Evolutionary conservation across 352 stramenopile genomes (phyloP).

Genomic region (Globisporangium okanoganense): DNA sequence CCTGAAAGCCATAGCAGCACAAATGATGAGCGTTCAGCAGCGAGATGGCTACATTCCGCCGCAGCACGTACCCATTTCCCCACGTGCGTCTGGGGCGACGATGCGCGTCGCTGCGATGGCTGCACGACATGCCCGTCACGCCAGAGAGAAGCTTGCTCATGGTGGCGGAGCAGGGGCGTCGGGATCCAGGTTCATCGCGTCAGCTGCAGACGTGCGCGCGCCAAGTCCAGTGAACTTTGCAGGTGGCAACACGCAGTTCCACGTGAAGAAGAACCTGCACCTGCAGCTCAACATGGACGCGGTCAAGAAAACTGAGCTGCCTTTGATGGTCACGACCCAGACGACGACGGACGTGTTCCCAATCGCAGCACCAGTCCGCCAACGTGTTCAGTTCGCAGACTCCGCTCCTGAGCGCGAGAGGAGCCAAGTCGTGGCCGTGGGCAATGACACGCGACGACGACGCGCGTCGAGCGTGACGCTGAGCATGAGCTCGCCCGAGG

Average conservation of each 20-base stretch:
- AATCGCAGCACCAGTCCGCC: neutral
- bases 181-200: neutral
- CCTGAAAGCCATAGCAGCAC: neutral
- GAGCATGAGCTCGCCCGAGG: slow-evolving; percentile 56
- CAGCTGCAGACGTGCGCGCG: slow-evolving; percentile 2
- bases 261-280: slow-evolving; percentile 48
- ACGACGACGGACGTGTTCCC: slow-evolving; percentile 3
- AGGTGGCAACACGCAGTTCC: slow-evolving; percentile 12
- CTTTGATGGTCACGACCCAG: slow-evolving; percentile 32
- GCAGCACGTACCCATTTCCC: neutral
- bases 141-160: slow-evolving; percentile 26
- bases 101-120: slow-evolving; percentile 46
- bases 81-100: slow-evolving; percentile 20
- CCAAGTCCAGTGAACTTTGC: slow-evolving; percentile 14
- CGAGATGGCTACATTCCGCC: slow-evolving; percentile 2
- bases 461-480: slow-evolving; percentile 55
- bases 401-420: neutral
- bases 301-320: slow-evolving; percentile 25
- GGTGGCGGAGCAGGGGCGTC: neutral
- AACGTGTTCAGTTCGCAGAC: slow-evolving; percentile 10
- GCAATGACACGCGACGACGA: slow-evolving; percentile 13
- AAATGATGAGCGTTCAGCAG: slow-evolving; percentile 11
- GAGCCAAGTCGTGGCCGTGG: neutral
- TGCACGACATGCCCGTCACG: slow-evolving; percentile 39
- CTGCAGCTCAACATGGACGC: slow-evolving; percentile 49